phyloP scores from a whole-genome alignment of 2,329 filamentous ascomycete genomes.

The Xylariaceae sp. region DNA sequence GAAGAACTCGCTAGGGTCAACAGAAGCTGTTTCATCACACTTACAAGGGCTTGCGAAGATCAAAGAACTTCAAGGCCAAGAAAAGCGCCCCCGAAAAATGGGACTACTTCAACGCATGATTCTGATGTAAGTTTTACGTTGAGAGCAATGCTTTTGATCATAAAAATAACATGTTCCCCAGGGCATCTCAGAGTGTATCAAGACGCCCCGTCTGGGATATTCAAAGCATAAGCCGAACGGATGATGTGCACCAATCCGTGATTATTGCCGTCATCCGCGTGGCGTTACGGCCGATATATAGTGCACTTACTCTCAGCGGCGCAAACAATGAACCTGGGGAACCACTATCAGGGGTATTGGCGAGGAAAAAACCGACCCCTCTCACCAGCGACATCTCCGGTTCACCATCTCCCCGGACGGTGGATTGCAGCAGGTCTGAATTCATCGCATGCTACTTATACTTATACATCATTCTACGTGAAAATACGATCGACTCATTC shows the following conservation, averaged over 20 bases:
- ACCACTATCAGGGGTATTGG: slow-evolving; percentile 27
- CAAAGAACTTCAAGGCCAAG: slow-evolving; percentile 28
- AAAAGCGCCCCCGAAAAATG: slow-evolving; percentile 26
- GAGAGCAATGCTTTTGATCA: slow-evolving; percentile 3
- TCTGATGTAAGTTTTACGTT: slow-evolving; percentile 33
- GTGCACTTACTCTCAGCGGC: slow-evolving; percentile 25
- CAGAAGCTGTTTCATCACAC: slow-evolving; percentile 42
- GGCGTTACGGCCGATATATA: slow-evolving; percentile 39
- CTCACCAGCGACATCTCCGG: slow-evolving; percentile 13
- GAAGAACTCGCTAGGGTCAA: slow-evolving; percentile 41
- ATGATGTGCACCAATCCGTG: slow-evolving; percentile 42
- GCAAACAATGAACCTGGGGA: slow-evolving; percentile 22
- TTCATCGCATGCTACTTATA: slow-evolving; percentile 47
- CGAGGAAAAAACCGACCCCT: slow-evolving; percentile 22
- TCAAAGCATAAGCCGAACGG: slow-evolving; percentile 35
- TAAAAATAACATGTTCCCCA: slow-evolving; percentile 23
- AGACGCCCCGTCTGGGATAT: slow-evolving; percentile 36
- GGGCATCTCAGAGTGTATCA: slow-evolving; percentile 39
- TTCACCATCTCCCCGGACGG: slow-evolving; percentile 17
- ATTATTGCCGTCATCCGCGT: slow-evolving; percentile 43
- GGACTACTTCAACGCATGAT: slow-evolving; percentile 41
- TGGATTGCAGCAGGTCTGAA: slow-evolving; percentile 39
- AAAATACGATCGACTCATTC: slow-evolving; percentile 39
- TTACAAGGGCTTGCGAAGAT: slow-evolving; percentile 37
- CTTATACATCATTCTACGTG: slow-evolving; percentile 42